A percentile compares a stretch with the other conserved stretches of the same genome.
These are phyloP conservation scores for Penicillium sp. DNA, from an alignment of 2,329 filamentous ascomycete genomes.

Conservation along the genomic window DNA sequence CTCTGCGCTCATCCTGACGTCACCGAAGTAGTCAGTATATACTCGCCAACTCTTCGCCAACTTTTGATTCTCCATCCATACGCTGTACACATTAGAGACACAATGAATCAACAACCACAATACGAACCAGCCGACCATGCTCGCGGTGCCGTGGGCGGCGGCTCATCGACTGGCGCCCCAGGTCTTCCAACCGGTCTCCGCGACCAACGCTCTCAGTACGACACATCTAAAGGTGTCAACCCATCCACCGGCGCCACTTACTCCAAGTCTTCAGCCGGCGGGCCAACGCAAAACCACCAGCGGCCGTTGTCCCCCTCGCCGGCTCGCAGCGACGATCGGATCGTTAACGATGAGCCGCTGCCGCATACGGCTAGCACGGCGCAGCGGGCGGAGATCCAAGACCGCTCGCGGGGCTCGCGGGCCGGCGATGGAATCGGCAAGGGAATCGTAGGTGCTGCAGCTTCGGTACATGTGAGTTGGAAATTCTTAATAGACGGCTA, in stretches of 20 bases:
- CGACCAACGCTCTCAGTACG: constrained; percentile 20
- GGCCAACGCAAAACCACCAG: constrained; percentile 8
- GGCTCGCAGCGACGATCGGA: constrained; percentile 17
- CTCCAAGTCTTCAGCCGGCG: constrained; percentile 3
- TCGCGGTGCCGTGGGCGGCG: constrained; percentile 16
- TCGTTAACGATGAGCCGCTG: constrained; percentile 16
- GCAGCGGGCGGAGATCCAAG: constrained; percentile 13
- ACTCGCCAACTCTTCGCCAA: background rate
- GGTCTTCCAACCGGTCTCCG: constrained; percentile 20
- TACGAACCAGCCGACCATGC: constrained; percentile 8
- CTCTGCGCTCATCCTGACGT: constrained; percentile 23
- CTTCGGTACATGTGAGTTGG: constrained; percentile 40
- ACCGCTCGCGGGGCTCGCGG: constrained; percentile 10
- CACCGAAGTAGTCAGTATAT: constrained; percentile 8
- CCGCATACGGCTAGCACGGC: constrained; percentile 20
- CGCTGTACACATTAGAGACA: background rate
- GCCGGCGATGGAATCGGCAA: constrained; percentile 24
- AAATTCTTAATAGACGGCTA: background rate
- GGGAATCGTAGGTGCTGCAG: constrained; percentile 29
- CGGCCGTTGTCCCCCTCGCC: constrained; percentile 10
- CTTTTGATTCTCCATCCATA: background rate
- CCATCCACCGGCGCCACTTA: constrained; percentile 29
- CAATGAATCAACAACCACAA: constrained; percentile 13
- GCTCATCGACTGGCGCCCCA: constrained; percentile 32
- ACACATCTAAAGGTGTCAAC: constrained; percentile 26